These are phyloP conservation scores for Chlorella sorokiniana DNA, from an alignment of 139 green algal genomes.

Conservation along the genomic window DNA sequence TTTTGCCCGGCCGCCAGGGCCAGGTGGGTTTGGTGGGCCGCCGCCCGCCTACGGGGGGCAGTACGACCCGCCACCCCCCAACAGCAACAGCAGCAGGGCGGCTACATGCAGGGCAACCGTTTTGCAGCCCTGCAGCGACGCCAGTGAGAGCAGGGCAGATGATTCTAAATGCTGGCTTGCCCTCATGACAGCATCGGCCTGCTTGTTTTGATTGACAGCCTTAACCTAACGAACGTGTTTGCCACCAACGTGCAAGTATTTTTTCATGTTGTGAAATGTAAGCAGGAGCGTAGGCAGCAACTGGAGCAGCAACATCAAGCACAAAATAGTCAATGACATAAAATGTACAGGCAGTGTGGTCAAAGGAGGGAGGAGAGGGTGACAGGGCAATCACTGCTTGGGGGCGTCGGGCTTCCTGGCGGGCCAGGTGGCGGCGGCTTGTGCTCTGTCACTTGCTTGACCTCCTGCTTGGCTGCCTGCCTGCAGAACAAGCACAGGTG, in stretches of 20 bases:
- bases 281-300: background rate
- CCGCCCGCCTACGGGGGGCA: background rate
- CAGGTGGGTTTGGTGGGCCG: background rate
- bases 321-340: background rate
- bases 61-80: background rate
- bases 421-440: slow-evolving; percentile 14
- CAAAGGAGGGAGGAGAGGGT: background rate
- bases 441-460: slow-evolving; percentile 39
- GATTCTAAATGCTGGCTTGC: no score
- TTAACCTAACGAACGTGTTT: no score
- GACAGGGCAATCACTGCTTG: background rate
- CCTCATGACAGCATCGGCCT: no score
- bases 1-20: no score
- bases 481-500: slow-evolving; percentile 15
- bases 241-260: no score
- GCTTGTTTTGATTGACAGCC: no score
- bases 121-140: slow-evolving; percentile 28
- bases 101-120: slow-evolving; percentile 15
- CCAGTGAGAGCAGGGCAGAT: no score
- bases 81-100: slow-evolving; percentile 7
- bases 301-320: background rate
- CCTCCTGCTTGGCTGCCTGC: slow-evolving; percentile 34
- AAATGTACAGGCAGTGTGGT: background rate
- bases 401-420: background rate
- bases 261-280: no score